Base-by-base conservation (phyloP, 2,329 filamentous ascomycete genomes). In the Emergomyces orientalis region DNA sequence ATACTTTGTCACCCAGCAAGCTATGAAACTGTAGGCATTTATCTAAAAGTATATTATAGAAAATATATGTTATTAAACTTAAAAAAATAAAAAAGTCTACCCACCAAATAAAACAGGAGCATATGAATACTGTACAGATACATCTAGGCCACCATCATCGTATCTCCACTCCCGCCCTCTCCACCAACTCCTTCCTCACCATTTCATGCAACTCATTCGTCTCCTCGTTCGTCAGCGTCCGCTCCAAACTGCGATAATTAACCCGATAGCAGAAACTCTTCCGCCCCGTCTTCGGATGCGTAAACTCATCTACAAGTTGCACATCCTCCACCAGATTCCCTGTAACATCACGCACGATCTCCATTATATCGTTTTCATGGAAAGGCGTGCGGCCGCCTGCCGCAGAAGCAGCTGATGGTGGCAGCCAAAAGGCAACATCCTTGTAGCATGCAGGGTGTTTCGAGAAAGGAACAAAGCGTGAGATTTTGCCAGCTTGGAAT, bases 351-450 rank as follows among this genome's bases (percentile, higher is more conserved):
- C 94, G 86, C 22, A 97, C 89, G 63, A 97, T 84, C 77, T 97
- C 94, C 93, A 97, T 97, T 60, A 97, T 81, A 75, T 99, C 94
- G 76, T 97, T 97, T 74, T 95, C 92, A 74, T 97, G 93, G 72
- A 96, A 91, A 3, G 76, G 71, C 22, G 75, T 66, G 32, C 72
- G 68, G 39, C 77, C 75, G 56, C 75, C 73, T 30, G 74, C 72
- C 47, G 74, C 70, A 65, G 74, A 70, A 65, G 71, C 74, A 67
- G 64, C 73, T 66, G 67, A 74, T 68, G 79, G 73, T 22, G 75
- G 79, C 62, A 97, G 78, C 94, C 94, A 99, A 76, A 99, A 99
- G 0, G 92, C 89, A 13, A 97, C 88, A 74, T 99, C 94, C 77
- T 93, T 93, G 73, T 88, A 88, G 74, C 91, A 95, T 27, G 87